A percentile compares a stretch with the other conserved stretches of the same genome.
phyloP scores from a whole-genome alignment of 257 asterid genomes.

The Capsicum pubescens region DNA sequence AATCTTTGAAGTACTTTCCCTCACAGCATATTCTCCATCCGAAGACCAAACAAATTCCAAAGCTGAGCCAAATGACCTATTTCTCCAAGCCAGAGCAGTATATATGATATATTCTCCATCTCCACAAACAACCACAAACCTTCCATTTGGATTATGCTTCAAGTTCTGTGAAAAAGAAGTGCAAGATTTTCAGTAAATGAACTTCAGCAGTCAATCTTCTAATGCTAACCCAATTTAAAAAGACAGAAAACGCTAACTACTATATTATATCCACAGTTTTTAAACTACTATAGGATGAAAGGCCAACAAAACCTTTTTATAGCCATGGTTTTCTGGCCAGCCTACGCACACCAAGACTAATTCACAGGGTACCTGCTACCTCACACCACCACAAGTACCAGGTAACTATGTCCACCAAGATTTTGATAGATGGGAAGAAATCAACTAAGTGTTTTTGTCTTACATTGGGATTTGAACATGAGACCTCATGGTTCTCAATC shows the following conservation, averaged over 20 bases:
- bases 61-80: slow-evolving; percentile 93
- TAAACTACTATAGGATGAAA: slow-evolving; percentile 14
- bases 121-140: slow-evolving; percentile 98
- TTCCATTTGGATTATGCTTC: slow-evolving; percentile 97
- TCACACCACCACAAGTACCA: neutral
- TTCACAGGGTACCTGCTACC: neutral
- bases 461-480: neutral
- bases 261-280: neutral
- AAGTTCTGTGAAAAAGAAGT: slow-evolving; percentile 61
- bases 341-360: neutral
- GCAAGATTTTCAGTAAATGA: slow-evolving; percentile 24
- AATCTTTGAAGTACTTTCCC: slow-evolving; percentile 95
- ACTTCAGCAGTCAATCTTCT: slow-evolving; percentile 18
- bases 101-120: slow-evolving; percentile 97
- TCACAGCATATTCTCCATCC: slow-evolving; percentile 98
- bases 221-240: slow-evolving; percentile 10
- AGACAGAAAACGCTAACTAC: neutral
- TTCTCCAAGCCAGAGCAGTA: slow-evolving; percentile 99
- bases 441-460: neutral
- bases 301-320: neutral
- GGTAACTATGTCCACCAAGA: neutral
- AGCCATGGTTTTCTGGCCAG: neutral
- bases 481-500: neutral
- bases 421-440: neutral
- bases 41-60: slow-evolving; percentile 97